A percentile compares a stretch with the other conserved stretches of the same genome.
These are phyloP conservation scores for Aquanectria penicillioides DNA, from an alignment of 2,329 filamentous ascomycete genomes.

Conservation along the genomic window DNA sequence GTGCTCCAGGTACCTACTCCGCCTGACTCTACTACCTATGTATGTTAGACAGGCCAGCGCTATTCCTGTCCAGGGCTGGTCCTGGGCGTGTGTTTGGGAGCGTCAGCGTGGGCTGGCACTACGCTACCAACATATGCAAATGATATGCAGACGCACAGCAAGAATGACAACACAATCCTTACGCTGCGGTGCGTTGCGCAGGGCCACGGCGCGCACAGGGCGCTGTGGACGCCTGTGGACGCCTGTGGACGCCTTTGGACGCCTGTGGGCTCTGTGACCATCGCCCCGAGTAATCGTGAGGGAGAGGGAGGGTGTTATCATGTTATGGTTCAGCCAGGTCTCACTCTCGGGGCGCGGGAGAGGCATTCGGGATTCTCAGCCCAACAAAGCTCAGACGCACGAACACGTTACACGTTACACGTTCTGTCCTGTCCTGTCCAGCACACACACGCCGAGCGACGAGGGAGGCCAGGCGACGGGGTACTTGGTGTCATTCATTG, in stretches of 20 bases:
- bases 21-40: not conserved
- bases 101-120: not conserved
- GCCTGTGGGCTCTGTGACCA: too few relatives aligned
- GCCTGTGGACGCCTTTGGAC: too few relatives aligned
- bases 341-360: not conserved
- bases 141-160: slow-evolving; percentile 27
- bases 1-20: not conserved
- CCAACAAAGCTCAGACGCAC: slow-evolving; percentile 3
- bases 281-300: not conserved
- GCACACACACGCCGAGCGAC: not conserved
- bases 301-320: too few relatives aligned
- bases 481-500: too few relatives aligned
- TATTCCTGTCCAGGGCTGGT: slow-evolving; percentile 11
- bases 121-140: slow-evolving; percentile 22
- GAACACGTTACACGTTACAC: slow-evolving; percentile 3
- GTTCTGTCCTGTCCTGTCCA: not conserved
- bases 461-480: too few relatives aligned
- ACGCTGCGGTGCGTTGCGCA: too few relatives aligned
- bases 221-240: too few relatives aligned
- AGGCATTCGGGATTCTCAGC: not conserved
- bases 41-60: too few relatives aligned
- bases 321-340: slow-evolving; percentile 11
- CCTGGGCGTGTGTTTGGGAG: not conserved
- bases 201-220: too few relatives aligned
- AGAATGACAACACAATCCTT: slow-evolving; percentile 12